Conservation (phyloP, 768 basidiomycete species). For the Auricularia heimuer region DNA sequence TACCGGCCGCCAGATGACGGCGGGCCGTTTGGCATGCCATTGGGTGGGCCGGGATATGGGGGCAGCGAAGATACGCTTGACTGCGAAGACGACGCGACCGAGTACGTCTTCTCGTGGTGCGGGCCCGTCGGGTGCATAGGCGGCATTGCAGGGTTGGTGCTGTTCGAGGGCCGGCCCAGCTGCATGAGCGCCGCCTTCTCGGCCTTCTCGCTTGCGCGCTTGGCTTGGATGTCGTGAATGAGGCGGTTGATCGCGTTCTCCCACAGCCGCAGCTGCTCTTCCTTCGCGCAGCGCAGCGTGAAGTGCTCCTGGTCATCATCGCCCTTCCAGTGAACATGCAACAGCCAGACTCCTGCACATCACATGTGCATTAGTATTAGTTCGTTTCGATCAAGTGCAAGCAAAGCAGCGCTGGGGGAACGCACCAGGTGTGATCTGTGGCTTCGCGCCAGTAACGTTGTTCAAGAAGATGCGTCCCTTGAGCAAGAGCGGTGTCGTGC, state of each 20-base stretch:
- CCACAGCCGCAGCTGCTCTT: slow-evolving; percentile 92
- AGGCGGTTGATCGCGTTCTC: slow-evolving; percentile 81
- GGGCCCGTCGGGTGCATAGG: not conserved
- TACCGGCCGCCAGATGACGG: slow-evolving; percentile 15
- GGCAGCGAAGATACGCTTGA: slow-evolving; percentile 5
- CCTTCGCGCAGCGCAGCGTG: slow-evolving; percentile 83
- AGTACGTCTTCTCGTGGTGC: not conserved
- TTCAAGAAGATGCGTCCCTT: slow-evolving; percentile 97
- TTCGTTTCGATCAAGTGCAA: not conserved
- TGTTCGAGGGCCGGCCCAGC: slow-evolving; percentile 34
- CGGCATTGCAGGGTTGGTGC: slow-evolving; percentile 31
- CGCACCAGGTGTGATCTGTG: slow-evolving; percentile 55
- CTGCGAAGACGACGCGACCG: not conserved
- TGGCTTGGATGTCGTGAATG: slow-evolving; percentile 47
- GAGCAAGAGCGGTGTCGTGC: slow-evolving; percentile 74
- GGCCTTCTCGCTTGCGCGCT: slow-evolving; percentile 56
- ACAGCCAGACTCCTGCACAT: not conserved
- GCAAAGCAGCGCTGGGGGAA: slow-evolving; percentile 15
- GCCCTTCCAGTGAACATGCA: slow-evolving; percentile 71
- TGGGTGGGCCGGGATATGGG: slow-evolving; percentile 19
- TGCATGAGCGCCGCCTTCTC: slow-evolving; percentile 52
- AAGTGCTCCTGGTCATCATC: slow-evolving; percentile 92
- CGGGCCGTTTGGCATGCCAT: slow-evolving; percentile 19
- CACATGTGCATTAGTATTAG: slow-evolving; percentile 1
- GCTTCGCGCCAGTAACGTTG: slow-evolving; percentile 79